Conservation (phyloP, 306 rosid genomes). For the apple (Malus domestica) region ASM211411v1 NC_041798.1:39058501-39059000, state of each 20-base stretch:
- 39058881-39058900: too few species aligned
- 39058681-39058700: background rate
- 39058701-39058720: background rate
- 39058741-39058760: too few species aligned
- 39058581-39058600: background rate
- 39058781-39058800: background rate
- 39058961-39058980: background rate
- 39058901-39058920: too few species aligned
- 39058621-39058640: background rate
- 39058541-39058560: background rate
- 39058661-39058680: background rate
- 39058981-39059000: background rate
- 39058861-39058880: background rate
- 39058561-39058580: background rate
- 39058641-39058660: background rate
- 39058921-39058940: too few species aligned
- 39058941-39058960: background rate
- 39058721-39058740: background rate
- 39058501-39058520: background rate
- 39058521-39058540: background rate
- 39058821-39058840: too few species aligned
- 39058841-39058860: background rate
- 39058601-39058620: background rate
- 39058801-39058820: too few species aligned
- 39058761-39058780: too few species aligned